Percentiles rank a stretch among this genome's conserved stretches.
Evolutionary conservation across 768 basidiomycete genomes (phyloP).

Genomic region (Podaxis carcinomalis): DNA sequence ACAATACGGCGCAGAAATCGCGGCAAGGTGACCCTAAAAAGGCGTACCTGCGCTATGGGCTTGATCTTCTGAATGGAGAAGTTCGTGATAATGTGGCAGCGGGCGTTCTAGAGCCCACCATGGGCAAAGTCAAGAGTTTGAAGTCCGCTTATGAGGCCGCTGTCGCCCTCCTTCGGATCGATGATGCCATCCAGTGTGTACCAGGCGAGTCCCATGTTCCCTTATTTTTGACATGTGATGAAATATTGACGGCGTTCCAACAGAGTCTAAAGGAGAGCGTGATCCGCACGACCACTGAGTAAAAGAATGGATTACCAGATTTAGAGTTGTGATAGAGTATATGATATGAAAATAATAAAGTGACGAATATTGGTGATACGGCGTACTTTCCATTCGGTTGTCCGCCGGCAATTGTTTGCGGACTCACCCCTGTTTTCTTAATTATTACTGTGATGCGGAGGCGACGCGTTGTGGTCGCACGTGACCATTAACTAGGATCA

Average conservation of each 20-base stretch:
- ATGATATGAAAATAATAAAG: background rate
- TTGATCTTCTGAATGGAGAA: slow-evolving; percentile 92
- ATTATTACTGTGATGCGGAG: background rate
- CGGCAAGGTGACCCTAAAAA: slow-evolving; percentile 90
- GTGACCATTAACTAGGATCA: slow-evolving; percentile 10
- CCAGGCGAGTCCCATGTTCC: slow-evolving; percentile 53
- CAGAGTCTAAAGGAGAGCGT: slow-evolving; percentile 69
- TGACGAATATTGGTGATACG: background rate
- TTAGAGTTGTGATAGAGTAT: slow-evolving; percentile 7
- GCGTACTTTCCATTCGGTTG: background rate
- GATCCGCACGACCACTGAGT: slow-evolving; percentile 74
- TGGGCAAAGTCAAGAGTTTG: slow-evolving; percentile 95
- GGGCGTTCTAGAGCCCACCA: slow-evolving; percentile 92
- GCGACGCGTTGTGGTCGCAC: slow-evolving; percentile 8
- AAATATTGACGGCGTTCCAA: slow-evolving; percentile 15
- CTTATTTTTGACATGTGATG: slow-evolving; percentile 3
- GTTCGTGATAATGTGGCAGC: slow-evolving; percentile 93
- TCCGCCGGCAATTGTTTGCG: background rate
- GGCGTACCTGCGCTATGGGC: slow-evolving; percentile 83
- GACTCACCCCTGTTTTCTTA: background rate
- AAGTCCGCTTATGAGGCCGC: slow-evolving; percentile 98
- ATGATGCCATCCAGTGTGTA: slow-evolving; percentile 91
- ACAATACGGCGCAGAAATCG: slow-evolving; percentile 94
- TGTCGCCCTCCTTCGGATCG: slow-evolving; percentile 90
- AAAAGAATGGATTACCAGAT: slow-evolving; percentile 1